Percentiles rank a stretch among this genome's conserved stretches.
Conservation (phyloP, 2,329 filamentous ascomycete species). For the Mycosphaerella arachidis region DNA sequence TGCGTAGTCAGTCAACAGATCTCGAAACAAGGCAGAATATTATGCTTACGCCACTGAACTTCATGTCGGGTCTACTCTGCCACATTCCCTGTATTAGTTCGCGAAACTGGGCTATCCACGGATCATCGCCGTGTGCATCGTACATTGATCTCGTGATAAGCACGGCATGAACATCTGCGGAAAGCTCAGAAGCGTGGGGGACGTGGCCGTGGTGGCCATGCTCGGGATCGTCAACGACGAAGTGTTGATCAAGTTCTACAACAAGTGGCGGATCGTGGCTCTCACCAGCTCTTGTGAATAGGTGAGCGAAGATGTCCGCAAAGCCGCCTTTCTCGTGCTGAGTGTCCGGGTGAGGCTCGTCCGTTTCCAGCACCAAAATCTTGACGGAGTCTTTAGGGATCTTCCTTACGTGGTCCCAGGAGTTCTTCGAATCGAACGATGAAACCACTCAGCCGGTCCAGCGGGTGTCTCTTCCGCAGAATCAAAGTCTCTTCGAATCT, state of each 20-base stretch:
- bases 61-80: conserved; percentile 48
- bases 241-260: conserved; percentile 53
- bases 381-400: conserved; percentile 24
- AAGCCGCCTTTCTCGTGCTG: conserved; percentile 49
- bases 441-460: too few species aligned
- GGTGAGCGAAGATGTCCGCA: conserved; percentile 50
- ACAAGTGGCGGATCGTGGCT: conserved; percentile 52
- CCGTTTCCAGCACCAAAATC: conserved; percentile 56
- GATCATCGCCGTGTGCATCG: conserved; percentile 44
- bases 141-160: conserved; percentile 47
- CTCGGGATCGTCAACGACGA: conserved; percentile 46
- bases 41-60: conserved; percentile 39
- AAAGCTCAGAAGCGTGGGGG: conserved; percentile 47
- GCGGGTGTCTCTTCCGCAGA: too few species aligned
- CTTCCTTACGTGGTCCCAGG: too few species aligned
- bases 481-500: too few species aligned
- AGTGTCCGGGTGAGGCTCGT: conserved; percentile 52
- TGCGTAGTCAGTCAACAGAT: not conserved
- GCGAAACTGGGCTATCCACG: conserved; percentile 43
- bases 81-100: conserved; percentile 50
- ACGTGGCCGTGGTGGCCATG: conserved; percentile 41
- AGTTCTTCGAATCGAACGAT: too few species aligned
- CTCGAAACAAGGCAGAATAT: not conserved
- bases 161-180: conserved; percentile 40
- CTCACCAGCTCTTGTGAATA: conserved; percentile 50